These are phyloP conservation scores for Nowakowskiella sp. DNA, from an alignment of 192 early-diverging fungal species.

Conservation along the genomic window DNA sequence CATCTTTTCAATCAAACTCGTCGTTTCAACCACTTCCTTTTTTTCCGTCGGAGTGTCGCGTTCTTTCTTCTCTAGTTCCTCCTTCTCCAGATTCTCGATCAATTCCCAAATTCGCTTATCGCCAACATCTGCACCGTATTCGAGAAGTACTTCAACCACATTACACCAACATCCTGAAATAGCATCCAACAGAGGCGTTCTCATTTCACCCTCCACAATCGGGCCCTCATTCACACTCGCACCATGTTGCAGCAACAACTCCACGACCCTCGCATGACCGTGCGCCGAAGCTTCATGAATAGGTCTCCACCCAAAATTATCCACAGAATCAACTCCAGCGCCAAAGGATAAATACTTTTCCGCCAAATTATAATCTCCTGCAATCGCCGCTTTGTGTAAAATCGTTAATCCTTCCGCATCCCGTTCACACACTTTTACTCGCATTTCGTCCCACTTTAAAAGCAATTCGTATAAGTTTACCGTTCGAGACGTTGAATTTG, in stretches of 20 bases:
- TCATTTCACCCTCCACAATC: background rate
- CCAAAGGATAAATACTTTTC: conserved; percentile 26
- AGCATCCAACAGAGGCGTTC: conserved; percentile 40
- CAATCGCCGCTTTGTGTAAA: conserved; percentile 27
- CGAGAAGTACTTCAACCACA: conserved; percentile 20
- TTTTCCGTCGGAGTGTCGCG: no score
- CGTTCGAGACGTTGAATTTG: background rate
- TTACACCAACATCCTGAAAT: conserved; percentile 15
- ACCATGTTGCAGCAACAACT: conserved; percentile 34
- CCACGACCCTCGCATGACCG: conserved; percentile 22
- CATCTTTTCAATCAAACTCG: no score
- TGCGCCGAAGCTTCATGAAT: conserved; percentile 38
- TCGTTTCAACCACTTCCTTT: no score
- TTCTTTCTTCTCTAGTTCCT: no score
- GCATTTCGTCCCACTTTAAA: conserved; percentile 33
- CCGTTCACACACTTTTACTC: conserved; percentile 16
- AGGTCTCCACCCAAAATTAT: conserved; percentile 38
- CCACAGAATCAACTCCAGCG: conserved; percentile 36
- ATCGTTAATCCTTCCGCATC: conserved; percentile 32
- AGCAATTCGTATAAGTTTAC: conserved; percentile 14
- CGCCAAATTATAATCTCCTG: conserved; percentile 28
- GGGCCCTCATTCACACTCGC: conserved; percentile 28
- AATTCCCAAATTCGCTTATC: conserved; percentile 22
- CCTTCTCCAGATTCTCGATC: background rate
- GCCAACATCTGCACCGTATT: conserved; percentile 35